Base-by-base conservation (phyloP, 148 eudicot genomes). In the Vaccinium macrocarpon region DNA sequence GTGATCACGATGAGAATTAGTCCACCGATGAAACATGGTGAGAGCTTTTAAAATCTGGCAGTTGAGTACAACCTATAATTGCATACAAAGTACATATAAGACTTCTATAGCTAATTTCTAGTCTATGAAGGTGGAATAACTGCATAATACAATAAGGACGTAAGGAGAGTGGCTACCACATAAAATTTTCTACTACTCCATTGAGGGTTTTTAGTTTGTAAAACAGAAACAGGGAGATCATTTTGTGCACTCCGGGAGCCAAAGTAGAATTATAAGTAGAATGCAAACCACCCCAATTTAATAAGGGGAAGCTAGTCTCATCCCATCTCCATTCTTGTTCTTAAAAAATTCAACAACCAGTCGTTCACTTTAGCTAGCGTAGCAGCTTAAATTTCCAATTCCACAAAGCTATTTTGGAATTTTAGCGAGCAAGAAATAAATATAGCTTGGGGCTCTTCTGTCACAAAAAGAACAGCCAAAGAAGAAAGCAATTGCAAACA, bases 11-110 rank as follows among this genome's bases (percentile, higher is more conserved):
- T 81, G 82, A 83, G 88, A 85, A 82, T 71, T 79, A 62, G 76
- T 59, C 84, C 86, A 83, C 50, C 84, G 81, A 25, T 87, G 89
- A 72, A 89, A 82, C 89, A 89, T 87, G 76, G 82, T 74, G 70
- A 68, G 57, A 25, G 82, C 76, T 78, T 42, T 29, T 12, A 84
- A 29, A 74, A 87, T 74, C 3, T 8, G n/a, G 27, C 14, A 62
- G 80, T 11, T 57, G 61, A 68, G 55, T 52, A 52, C n/a, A 23
- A 84, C 84, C 75, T 83, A 23, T 4, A 52, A 25, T 29, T 61
- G 50, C n/a, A 38, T 38, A 38, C 42, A 64, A 27, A 10, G 10
- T 49, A 48, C 72, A 48, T 14, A 4, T 5, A 59, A 84, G 13
- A 84, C 12, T 49, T 55, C 38, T 3, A 2, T 12, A 53, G 1